These are phyloP conservation scores for Coemansia sp. DNA, from an alignment of 192 early-diverging fungal species.

Conservation along the genomic window DNA sequence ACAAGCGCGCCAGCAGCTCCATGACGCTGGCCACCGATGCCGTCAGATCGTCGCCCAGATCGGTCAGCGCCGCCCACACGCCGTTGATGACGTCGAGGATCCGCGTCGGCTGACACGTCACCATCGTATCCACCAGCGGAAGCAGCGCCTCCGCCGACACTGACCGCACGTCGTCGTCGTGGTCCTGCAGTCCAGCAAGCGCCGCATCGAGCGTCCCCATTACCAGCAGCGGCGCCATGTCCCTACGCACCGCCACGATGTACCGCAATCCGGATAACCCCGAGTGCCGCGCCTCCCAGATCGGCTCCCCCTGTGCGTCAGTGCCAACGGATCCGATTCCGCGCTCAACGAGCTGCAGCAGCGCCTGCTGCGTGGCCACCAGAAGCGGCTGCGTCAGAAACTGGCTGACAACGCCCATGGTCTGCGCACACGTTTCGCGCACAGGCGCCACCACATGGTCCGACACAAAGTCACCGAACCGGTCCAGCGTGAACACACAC, in stretches of 20 bases:
- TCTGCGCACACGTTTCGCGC: conserved; percentile 89
- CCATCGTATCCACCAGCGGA: conserved; percentile 81
- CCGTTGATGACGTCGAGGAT: conserved; percentile 74
- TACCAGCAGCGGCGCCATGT: conserved; percentile 77
- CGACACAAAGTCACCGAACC: conserved; percentile 95
- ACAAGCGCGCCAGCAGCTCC: conserved; percentile 86
- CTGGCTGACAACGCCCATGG: conserved; percentile 70
- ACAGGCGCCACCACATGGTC: conserved; percentile 96
- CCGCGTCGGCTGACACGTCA: conserved; percentile 62
- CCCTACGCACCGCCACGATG: conserved; percentile 85
- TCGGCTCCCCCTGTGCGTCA: conserved; percentile 15
- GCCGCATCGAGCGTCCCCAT: conserved; percentile 77
- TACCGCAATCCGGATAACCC: conserved; percentile 93
- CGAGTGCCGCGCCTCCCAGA: conserved; percentile 94
- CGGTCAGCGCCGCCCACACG: conserved; percentile 87
- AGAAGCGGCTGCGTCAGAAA: conserved; percentile 61
- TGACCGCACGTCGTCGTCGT: conserved; percentile 93
- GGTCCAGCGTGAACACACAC: conserved; percentile 91
- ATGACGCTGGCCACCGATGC: conserved; percentile 89
- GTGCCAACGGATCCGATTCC: no score
- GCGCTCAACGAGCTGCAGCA: conserved; percentile 59
- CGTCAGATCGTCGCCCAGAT: conserved; percentile 89
- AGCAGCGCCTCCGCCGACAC: conserved; percentile 88
- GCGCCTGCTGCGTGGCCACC: conserved; percentile 55
- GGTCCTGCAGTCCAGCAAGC: conserved; percentile 78